Base-by-base conservation (phyloP, 2,329 filamentous ascomycete genomes). In the Cladosporium sp. region DNA sequence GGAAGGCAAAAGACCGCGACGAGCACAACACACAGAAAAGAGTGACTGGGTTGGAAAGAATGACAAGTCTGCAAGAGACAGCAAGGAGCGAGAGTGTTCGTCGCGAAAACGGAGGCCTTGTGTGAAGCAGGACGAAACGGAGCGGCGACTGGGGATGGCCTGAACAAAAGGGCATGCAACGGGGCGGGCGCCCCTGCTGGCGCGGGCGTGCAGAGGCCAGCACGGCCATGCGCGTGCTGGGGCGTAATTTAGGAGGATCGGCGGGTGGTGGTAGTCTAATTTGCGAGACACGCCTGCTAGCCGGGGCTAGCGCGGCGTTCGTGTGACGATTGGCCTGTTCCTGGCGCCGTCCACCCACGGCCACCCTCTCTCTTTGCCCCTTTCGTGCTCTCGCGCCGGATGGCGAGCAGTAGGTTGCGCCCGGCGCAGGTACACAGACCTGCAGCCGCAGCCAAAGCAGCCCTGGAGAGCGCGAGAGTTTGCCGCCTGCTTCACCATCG, bases 1-100 rank as follows among this genome's bases (percentile, higher is more conserved):
- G 45, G 13, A 34, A 40, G 43, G 43, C 35, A 48, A 54, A 59
- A 62, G 55, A 59, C 59, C 54, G 58, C 58, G 58, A 54, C 42
- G 53, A 42, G 35, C 40, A 55, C 55, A 57, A 59, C 56, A 58
- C 56, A 54, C 46, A 53, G 56, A 59, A 66, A 65, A 53, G 63
- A 66, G 62, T 63, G 63, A 65, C 56, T 59, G 56, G 56, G 35
- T 52, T 60, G 58, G 56, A 67, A 67, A 58, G 64, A 67, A 58
- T 62, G 64, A 54, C 55, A 57, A 55, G 64, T 61, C 64, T 63
- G 42, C 59, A 46, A 63, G 60, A 66, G 61, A 64, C 58, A 34
- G 37, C 40, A 43, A 57, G 55, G 52, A 56, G 53, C 53, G 60
- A 58, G 56, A 52, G 57, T 57, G 54, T 40, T 53, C 31, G 58